A percentile compares a stretch with the other conserved stretches of the same genome.
Evolutionary conservation across 768 basidiomycete genomes (phyloP).

Genomic region (Candolleomyces eurysporus): DNA sequence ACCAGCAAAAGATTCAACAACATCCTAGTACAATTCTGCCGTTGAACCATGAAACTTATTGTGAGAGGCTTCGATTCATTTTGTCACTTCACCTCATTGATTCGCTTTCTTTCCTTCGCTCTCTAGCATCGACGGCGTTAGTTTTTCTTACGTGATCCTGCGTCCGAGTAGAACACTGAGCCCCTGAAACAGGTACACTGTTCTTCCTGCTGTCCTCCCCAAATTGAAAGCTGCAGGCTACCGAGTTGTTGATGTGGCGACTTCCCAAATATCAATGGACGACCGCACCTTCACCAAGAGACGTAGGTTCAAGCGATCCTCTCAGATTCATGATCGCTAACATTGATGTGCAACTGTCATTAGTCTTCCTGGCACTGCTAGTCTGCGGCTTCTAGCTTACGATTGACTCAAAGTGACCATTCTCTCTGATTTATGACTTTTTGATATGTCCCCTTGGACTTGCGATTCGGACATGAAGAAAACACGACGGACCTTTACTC

Average conservation of each 20-base stretch:
- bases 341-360: no score
- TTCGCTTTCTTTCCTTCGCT: background rate
- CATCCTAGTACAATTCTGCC: slow-evolving; percentile 31
- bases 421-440: no score
- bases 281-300: background rate
- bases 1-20: slow-evolving; percentile 22
- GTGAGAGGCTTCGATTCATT: slow-evolving; percentile 11
- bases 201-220: slow-evolving; percentile 36
- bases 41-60: slow-evolving; percentile 33
- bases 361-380: no score
- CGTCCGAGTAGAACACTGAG: background rate
- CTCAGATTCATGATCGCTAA: no score
- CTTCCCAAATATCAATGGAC: background rate
- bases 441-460: no score
- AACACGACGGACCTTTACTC: no score
- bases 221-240: slow-evolving; percentile 37
- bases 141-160: slow-evolving; percentile 3
- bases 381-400: no score
- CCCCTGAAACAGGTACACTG: slow-evolving; percentile 25
- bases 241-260: slow-evolving; percentile 37
- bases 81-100: background rate
- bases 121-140: slow-evolving; percentile 36
- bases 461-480: no score
- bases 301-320: background rate
- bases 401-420: no score